phyloP scores from a whole-genome alignment of 2,329 filamentous ascomycete genomes.

The Dactylellina drechsleri region DNA sequence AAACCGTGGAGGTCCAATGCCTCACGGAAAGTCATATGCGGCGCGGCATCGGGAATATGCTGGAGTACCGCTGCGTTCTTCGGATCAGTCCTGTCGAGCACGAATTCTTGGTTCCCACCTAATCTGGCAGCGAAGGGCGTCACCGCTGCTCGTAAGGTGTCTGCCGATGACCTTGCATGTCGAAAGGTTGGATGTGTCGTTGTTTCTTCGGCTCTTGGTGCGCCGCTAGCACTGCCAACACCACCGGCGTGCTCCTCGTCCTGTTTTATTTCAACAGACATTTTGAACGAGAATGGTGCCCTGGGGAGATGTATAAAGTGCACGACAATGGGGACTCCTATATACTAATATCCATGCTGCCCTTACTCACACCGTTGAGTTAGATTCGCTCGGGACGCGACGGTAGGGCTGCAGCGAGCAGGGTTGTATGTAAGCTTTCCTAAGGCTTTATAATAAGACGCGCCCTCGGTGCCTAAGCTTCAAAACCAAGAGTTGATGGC shows the following conservation, averaged over 20 bases:
- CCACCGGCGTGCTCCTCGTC: constrained; percentile 6
- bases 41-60: constrained; percentile 48
- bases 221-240: background rate
- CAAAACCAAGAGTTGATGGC: no score
- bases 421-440: no score
- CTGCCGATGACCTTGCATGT: constrained; percentile 2
- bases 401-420: no score
- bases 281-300: background rate
- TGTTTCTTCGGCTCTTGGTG: no score
- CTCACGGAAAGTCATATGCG: constrained; percentile 51
- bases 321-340: no score
- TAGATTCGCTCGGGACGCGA: no score
- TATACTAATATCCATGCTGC: no score
- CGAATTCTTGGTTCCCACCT: constrained; percentile 56
- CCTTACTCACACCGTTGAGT: no score
- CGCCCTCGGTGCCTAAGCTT: no score
- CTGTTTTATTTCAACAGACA: constrained; percentile 27
- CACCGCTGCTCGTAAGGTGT: constrained; percentile 8
- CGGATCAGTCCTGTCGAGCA: constrained; percentile 54
- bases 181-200: background rate
- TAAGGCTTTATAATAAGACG: no score
- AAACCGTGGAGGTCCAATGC: constrained; percentile 44
- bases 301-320: no score
- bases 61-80: constrained; percentile 51
- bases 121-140: constrained; percentile 55